Evolutionary conservation across 2,329 filamentous ascomycete genomes (phyloP), one percentile per base, ranked within the genome.

Genomic region (Fusarium pseudocircinatum): DNA sequence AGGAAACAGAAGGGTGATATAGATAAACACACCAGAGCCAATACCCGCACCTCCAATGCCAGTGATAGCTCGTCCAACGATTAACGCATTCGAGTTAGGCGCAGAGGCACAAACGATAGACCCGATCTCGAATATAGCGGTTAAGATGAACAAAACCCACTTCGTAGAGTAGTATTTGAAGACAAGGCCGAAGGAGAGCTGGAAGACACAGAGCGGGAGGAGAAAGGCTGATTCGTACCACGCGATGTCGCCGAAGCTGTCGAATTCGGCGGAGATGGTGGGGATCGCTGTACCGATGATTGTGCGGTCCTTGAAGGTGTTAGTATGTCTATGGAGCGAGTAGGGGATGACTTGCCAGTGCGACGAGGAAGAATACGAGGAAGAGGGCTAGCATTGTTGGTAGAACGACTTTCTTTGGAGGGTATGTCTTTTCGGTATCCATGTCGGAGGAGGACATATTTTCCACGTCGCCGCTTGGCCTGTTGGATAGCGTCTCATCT

Each of bases 191-290:
- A 71, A 71, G 0, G 69, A 72, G 6, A 72, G 28, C 24, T 72
- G 69, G n/a, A 72, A 63, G 14, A 72, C 69, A 20, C 63, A 72
- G 32, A 72, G 69, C 4, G 69, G 68, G 1, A 72, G 63, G 3
- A 72, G 63, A 10, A 72, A 72, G 13, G 69, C 69, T 0, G 69
- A 72, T 58, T 72, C 69, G 40, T 72, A 72, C 69, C 69, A 72
- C 0, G 69, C 68, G 4, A 72, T 72, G 10, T 72, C 69, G 3
- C 69, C 64, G 7, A 72, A 72, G 36, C 68, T 72, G 28, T 72
- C 15, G 26, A 72, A 72, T 0, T 72, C 69, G 22, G 68, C 36
- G 9, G 69, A 72, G 40, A 72, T 72, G 4, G 69, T 54, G 1
- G 69, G 69, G 12, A 72, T 72, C 15, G 69, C 69, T 40, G 69